These are phyloP conservation scores for Backusella luteola DNA, from an alignment of 192 early-diverging fungal genomes.

Conservation along the genomic window DNA sequence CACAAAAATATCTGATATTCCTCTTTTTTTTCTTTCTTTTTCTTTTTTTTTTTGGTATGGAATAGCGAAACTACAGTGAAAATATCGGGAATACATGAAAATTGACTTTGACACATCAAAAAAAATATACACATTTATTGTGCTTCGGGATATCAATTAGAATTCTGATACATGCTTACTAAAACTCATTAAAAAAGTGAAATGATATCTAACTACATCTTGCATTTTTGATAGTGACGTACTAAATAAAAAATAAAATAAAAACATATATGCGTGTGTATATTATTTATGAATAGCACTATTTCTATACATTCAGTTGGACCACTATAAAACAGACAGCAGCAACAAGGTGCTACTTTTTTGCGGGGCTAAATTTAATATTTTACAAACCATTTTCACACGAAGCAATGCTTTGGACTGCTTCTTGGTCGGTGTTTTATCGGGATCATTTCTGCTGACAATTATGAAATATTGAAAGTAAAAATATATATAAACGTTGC, in stretches of 20 bases:
- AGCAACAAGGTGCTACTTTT: background rate
- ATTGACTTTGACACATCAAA: too few species aligned
- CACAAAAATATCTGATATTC: too few species aligned
- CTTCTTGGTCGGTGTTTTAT: slow-evolving; percentile 7
- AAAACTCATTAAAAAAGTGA: background rate
- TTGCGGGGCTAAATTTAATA: background rate
- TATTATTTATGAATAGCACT: background rate
- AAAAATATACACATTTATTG: background rate
- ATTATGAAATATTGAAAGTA: background rate
- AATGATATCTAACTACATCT: background rate
- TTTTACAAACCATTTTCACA: slow-evolving; percentile 8
- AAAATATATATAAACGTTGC: background rate
- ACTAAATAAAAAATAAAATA: background rate
- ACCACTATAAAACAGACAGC: background rate
- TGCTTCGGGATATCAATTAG: background rate
- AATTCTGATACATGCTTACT: background rate
- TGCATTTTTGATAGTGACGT: background rate
- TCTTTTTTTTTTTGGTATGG: too few species aligned
- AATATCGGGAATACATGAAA: too few species aligned
- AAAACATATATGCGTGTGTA: too few species aligned
- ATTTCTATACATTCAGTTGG: background rate
- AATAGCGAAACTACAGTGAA: too few species aligned
- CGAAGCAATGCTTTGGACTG: background rate
- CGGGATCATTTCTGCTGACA: background rate
- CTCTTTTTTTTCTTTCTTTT: too few species aligned